phyloP scores from a whole-genome alignment of 164 flowering plant genomes.

The Warburgia ugandensis region DNA sequence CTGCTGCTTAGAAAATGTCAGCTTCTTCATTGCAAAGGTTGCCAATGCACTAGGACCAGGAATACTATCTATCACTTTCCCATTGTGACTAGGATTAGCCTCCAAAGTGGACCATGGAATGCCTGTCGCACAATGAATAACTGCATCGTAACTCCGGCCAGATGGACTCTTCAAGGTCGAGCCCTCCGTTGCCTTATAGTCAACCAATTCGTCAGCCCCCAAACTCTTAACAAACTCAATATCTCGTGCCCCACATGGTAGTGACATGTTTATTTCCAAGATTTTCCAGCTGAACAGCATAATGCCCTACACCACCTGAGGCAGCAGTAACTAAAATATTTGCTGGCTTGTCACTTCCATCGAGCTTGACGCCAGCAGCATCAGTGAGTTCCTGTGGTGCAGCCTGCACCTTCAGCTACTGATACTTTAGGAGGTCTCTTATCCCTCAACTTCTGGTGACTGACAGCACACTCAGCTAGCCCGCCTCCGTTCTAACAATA shows the following conservation, averaged over 20 bases:
- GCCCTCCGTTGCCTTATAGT: constrained; percentile 44
- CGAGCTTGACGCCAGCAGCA: constrained; percentile 25
- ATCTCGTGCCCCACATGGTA: constrained; percentile 47
- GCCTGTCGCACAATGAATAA: constrained; percentile 39
- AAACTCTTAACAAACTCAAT: constrained; percentile 32
- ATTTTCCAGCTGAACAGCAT: constrained; percentile 40
- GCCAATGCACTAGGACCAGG: constrained; percentile 24
- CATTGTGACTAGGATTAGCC: constrained; percentile 34
- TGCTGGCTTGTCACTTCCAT: constrained; percentile 13
- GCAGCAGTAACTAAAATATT: constrained; percentile 37
- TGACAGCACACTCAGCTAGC: constrained; percentile 30
- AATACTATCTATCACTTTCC: constrained; percentile 43
- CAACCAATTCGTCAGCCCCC: constrained; percentile 47
- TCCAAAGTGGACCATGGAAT: constrained; percentile 22
- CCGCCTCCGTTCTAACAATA: constrained; percentile 38
- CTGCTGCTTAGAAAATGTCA: constrained; percentile 45
- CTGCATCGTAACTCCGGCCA: constrained; percentile 43
- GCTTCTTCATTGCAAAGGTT: constrained; percentile 34
- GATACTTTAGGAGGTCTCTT: constrained; percentile 30
- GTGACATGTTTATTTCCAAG: constrained; percentile 29
- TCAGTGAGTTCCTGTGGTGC: constrained; percentile 30
- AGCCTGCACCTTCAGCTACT: constrained; percentile 27
- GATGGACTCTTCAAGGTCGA: constrained; percentile 50
- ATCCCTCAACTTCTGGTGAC: constrained; percentile 19
- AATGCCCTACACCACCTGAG: constrained; percentile 42